These are phyloP conservation scores for Cyclotella distinguenda DNA, from an alignment of 108 stramenopile genomes.

Conservation along the genomic window DNA sequence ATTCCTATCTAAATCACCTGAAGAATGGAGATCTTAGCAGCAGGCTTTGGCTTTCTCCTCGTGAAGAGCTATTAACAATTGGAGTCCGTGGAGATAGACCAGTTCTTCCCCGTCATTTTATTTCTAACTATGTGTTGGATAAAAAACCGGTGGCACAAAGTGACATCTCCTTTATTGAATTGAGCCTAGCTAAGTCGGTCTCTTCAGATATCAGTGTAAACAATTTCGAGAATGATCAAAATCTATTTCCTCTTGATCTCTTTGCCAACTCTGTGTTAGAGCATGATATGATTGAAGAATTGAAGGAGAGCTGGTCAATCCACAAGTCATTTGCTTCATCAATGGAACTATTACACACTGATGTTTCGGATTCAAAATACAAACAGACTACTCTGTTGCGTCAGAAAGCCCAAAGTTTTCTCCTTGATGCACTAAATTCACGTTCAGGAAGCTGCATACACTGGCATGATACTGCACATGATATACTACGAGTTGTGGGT, in stretches of 20 bases:
- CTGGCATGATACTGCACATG: no score
- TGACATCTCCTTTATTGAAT: slow-evolving; percentile 5
- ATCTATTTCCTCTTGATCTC: slow-evolving; percentile 10
- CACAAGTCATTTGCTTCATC: slow-evolving; percentile 1
- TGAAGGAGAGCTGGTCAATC: slow-evolving; percentile 30
- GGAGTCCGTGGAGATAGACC: slow-evolving; percentile 12
- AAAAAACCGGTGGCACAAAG: not conserved
- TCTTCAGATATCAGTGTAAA: not conserved
- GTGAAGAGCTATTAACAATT: slow-evolving; percentile 20
- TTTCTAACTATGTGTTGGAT: slow-evolving; percentile 1
- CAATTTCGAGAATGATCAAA: not conserved
- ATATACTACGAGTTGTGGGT: no score
- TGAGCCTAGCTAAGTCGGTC: not conserved
- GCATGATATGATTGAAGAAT: slow-evolving; percentile 24
- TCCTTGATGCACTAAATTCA: slow-evolving; percentile 18
- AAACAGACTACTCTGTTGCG: not conserved
- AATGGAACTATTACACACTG: not conserved
- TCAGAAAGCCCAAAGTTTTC: slow-evolving; percentile 5
- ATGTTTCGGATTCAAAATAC: not conserved
- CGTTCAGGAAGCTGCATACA: not conserved
- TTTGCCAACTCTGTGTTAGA: slow-evolving; percentile 11
- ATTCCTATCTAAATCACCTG: slow-evolving; percentile 22
- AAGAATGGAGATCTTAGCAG: slow-evolving; percentile 7
- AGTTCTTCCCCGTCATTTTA: slow-evolving; percentile 10
- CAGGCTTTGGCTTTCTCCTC: slow-evolving; percentile 14